Evolutionary conservation across 208 protist species (phyloP), one percentile per base, ranked within the genome.

Genomic region (Wallacemonas rigidus): DNA sequence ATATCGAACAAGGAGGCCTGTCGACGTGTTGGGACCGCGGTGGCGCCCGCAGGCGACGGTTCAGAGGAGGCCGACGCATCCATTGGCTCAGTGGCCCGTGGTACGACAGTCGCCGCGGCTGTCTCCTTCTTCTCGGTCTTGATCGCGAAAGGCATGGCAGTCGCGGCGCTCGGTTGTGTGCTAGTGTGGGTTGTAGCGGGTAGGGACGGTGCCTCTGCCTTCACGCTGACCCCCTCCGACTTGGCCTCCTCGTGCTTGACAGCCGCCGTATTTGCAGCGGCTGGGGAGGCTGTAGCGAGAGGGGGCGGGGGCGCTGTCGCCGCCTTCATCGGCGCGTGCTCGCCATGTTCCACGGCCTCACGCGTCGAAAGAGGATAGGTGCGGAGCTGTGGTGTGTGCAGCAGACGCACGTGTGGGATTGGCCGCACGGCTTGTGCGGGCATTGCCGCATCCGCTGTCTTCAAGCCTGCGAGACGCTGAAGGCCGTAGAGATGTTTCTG

Each of bases 1-100:
- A 55, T 82, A 15, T 82, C 81, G 53, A 87, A 82, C 53, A 91
- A 71, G 2, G 77, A 82, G 2, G 76, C 35, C 62, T 71, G 79
- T 2, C 70, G 74, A 61, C 61, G 78, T 58, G 39, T 45, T 2
- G 38, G 50, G 2, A 26, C 43, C 39, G 60, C 51, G 26, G 51
- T 17, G 43, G 55, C 60, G 43, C 36, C 11, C 15, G 67, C 17
- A 8, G 43, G 15, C 14, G 15, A 43, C 17, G 41, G 8, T 51
- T 2, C 26, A 15, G 63, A 3, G 51, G 51, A n/a, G 26, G 51
- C 7, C 4, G 51, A 12, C 12, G 45, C 45, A 0, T 50, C 12
- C 45, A 50, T 12, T 0, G 45, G 8, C 8, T 6, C 3, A 4
- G 40, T 14, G n/a, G 43, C 38, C 15, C 5, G 53, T 2, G 69